Percentiles rank a stretch among this genome's conserved stretches.
Conservation (phyloP, 73 alveolate genomes). For the Paramecium sexaurelia region DNA sequence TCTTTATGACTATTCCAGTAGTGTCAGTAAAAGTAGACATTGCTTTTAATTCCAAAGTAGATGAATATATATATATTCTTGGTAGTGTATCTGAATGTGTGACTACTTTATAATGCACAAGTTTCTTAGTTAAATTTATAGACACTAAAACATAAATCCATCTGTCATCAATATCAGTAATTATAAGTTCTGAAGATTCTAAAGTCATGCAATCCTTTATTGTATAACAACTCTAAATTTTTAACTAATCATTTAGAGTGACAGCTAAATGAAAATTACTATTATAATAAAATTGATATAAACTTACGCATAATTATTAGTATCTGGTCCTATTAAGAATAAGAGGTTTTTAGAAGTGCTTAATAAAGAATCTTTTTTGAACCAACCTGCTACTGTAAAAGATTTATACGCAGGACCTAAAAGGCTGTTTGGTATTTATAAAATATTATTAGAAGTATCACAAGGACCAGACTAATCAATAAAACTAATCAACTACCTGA, state of each 20-base stretch:
- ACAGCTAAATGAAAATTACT: not conserved
- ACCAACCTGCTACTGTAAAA: constrained; percentile 18
- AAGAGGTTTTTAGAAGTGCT: not conserved
- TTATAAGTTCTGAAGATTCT: not conserved
- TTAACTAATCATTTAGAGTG: not conserved
- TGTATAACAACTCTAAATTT: not conserved
- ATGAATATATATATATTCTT: not conserved
- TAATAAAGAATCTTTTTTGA: not conserved
- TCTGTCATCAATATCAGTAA: not conserved
- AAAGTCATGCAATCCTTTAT: not conserved
- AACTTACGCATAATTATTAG: not conserved
- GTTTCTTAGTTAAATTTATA: not conserved
- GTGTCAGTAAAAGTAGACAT: not conserved
- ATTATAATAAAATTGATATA: not conserved
- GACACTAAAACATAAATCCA: not conserved
- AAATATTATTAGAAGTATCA: not conserved
- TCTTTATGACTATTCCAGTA: not conserved
- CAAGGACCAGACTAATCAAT: constrained; percentile 9
- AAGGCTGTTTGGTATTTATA: not conserved
- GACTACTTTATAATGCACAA: not conserved
- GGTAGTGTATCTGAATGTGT: not conserved
- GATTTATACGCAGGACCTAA: not conserved
- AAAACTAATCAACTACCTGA: not conserved
- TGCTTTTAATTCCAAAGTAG: not conserved
- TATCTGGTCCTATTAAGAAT: constrained; percentile 12